phyloP scores from a whole-genome alignment of 148 eudicot genomes.

The Rhododendron ovatum region DNA sequence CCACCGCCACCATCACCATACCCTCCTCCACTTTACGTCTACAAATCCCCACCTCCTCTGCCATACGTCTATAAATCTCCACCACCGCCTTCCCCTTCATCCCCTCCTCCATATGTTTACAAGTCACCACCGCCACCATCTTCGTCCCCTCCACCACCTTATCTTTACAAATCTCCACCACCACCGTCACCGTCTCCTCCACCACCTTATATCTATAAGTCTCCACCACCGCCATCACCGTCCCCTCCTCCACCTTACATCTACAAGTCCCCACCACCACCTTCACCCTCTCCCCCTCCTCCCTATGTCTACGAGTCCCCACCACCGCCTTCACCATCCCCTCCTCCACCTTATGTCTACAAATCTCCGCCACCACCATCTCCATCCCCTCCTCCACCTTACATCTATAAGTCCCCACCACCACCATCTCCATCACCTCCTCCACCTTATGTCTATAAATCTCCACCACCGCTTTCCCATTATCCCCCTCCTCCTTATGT shows the following conservation, averaged over 20 bases:
- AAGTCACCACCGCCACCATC: conserved; percentile 7
- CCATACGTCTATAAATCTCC: conserved; percentile 25
- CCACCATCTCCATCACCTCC: conserved; percentile 8
- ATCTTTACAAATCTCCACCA: no score
- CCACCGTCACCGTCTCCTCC: conserved; percentile 18
- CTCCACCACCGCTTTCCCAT: conserved; percentile 24
- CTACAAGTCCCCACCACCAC: conserved; percentile 29
- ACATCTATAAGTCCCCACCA: conserved; percentile 31
- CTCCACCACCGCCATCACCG: neutral
- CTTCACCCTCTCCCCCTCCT: conserved; percentile 17
- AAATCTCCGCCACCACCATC: conserved; percentile 35
- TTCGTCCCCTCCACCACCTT: neutral
- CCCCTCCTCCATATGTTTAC: neutral
- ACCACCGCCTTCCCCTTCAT: conserved; percentile 5
- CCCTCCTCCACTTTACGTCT: conserved; percentile 13
- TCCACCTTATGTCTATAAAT: conserved; percentile 18
- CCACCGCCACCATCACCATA: conserved; percentile 20
- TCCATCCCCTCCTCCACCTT: conserved; percentile 12
- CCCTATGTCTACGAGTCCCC: conserved; percentile 25
- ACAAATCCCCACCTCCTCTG: conserved; percentile 22
- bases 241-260: conserved; percentile 28
- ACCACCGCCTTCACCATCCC: conserved; percentile 35
- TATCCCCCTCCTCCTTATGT: conserved; percentile 19
- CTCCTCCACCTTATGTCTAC: conserved; percentile 29
- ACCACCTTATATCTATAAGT: neutral